Evolutionary conservation across 192 early-diverging fungal species (phyloP).

Genomic region (Backusella tuberculispora): DNA sequence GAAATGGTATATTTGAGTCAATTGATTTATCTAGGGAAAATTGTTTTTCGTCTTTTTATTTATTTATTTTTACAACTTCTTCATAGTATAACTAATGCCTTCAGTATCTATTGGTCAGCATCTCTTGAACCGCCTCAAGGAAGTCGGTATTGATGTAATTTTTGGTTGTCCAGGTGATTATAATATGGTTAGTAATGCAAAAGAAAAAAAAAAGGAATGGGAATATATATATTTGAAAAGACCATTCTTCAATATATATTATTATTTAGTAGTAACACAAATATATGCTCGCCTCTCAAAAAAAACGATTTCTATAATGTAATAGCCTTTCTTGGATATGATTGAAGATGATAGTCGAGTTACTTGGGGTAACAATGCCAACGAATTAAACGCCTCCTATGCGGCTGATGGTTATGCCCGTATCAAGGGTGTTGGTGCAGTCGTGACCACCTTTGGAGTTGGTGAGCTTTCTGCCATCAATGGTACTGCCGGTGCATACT

Average conservation of each 20-base stretch:
- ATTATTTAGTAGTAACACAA: too few relatives aligned
- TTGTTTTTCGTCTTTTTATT: too few relatives aligned
- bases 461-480: slow-evolving; percentile 49
- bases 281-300: too few relatives aligned
- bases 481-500: slow-evolving; percentile 49
- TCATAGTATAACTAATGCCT: too few relatives aligned
- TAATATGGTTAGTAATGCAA: slow-evolving; percentile 42
- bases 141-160: slow-evolving; percentile 43
- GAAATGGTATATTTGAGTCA: neutral
- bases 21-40: too few relatives aligned
- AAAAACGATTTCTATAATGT: neutral
- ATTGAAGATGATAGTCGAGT: slow-evolving; percentile 40
- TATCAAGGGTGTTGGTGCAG: slow-evolving; percentile 39
- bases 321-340: slow-evolving; percentile 30
- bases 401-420: slow-evolving; percentile 55
- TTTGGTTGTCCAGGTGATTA: slow-evolving; percentile 56
- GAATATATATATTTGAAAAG: neutral
- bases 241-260: too few relatives aligned
- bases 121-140: slow-evolving; percentile 43
- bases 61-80: too few relatives aligned
- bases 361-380: slow-evolving; percentile 45
- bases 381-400: slow-evolving; percentile 47
- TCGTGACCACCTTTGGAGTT: slow-evolving; percentile 55
- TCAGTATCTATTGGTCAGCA: slow-evolving; percentile 43
- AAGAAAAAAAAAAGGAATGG: neutral